These are phyloP conservation scores for Diaporthe capsici DNA, from an alignment of 2,329 filamentous ascomycete genomes.

Conservation along the genomic window DNA sequence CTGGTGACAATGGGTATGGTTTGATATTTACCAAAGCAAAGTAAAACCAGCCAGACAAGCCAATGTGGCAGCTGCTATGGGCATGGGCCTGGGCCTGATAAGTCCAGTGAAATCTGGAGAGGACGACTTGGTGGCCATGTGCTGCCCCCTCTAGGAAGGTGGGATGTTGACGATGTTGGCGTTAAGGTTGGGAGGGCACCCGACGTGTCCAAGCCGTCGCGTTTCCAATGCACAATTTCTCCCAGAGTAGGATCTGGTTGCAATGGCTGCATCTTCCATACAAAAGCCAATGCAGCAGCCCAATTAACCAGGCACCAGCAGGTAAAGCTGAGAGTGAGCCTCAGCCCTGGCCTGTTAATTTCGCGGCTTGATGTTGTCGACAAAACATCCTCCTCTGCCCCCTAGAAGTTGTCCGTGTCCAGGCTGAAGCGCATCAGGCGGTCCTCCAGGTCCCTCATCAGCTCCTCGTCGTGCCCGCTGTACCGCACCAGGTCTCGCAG, in stretches of 20 bases:
- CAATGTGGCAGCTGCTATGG: too few species aligned
- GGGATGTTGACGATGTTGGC: neutral
- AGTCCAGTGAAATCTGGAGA: too few species aligned
- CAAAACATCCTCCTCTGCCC: neutral
- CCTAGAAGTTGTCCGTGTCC: conserved; percentile 11
- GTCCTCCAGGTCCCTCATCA: conserved; percentile 25
- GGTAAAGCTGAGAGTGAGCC: neutral
- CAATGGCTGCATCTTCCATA: neutral
- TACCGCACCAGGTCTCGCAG: conserved; percentile 28
- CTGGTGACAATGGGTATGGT: neutral
- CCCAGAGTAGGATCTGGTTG: neutral
- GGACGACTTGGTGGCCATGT: too few species aligned
- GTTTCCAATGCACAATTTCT: too few species aligned
- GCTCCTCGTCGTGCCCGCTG: conserved; percentile 20
- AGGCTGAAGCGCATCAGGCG: conserved; percentile 21
- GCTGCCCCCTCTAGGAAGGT: too few species aligned
- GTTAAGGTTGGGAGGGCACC: neutral
- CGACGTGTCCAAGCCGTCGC: neutral
- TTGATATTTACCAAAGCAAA: neutral
- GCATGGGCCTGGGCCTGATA: too few species aligned
- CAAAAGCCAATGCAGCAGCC: neutral
- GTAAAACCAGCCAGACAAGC: too few species aligned
- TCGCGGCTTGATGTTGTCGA: neutral
- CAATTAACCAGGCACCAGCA: neutral
- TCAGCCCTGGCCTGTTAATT: neutral